phyloP scores from a whole-genome alignment of 2,329 filamentous ascomycete species.

The Beauveria brongniartii region DNA sequence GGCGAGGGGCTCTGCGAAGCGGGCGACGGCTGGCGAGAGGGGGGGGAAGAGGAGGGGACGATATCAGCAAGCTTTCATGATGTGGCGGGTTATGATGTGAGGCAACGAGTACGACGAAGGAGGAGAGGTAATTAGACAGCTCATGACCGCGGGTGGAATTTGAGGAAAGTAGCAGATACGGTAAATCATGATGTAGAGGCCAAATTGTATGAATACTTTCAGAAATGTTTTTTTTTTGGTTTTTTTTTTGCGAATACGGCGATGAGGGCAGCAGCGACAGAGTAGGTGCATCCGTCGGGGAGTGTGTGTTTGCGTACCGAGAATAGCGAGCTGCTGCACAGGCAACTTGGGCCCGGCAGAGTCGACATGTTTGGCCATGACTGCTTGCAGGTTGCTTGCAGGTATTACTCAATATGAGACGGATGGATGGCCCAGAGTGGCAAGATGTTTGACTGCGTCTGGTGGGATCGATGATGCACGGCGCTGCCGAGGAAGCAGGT shows the following conservation, averaged over 20 bases:
- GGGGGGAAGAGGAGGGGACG: neutral
- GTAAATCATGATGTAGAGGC: no score
- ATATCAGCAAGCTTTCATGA: neutral
- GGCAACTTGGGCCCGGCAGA: slow-evolving; percentile 55
- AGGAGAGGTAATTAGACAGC: neutral
- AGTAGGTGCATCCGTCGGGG: no score
- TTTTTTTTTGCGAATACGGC: no score
- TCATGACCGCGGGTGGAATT: no score
- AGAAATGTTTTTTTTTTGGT: no score
- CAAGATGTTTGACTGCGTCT: neutral
- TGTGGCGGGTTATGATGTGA: neutral
- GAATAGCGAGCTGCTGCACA: slow-evolving; percentile 65
- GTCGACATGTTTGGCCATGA: slow-evolving; percentile 6
- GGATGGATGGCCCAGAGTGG: neutral
- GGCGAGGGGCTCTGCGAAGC: slow-evolving; percentile 68
- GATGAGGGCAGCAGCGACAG: no score
- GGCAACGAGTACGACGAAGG: no score
- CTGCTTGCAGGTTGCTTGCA: no score
- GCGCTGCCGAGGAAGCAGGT: neutral
- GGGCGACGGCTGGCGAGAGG: slow-evolving; percentile 54
- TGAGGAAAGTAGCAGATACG: no score
- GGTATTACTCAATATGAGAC: neutral
- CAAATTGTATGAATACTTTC: no score
- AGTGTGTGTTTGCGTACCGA: slow-evolving; percentile 51
- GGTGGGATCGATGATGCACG: neutral